Base-by-base conservation (phyloP, 1,284 basidiomycete genomes). In the Ceratobasidium sp. region DNA sequence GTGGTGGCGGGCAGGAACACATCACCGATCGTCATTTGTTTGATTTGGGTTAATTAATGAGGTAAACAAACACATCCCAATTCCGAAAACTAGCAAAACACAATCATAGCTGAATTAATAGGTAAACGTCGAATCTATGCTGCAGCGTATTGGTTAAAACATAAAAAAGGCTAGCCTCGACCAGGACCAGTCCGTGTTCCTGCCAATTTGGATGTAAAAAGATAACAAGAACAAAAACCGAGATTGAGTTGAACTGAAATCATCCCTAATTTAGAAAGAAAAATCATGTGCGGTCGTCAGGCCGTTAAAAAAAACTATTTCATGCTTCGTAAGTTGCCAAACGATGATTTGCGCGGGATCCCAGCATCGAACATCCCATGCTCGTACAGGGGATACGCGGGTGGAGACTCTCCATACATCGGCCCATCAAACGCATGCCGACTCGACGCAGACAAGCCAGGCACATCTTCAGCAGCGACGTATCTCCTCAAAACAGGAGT, bases 121-220 rank as follows among this genome's bases (percentile, higher is more conserved):
- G 14, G 50, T 54, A 67, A 67, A 52, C n/a, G 26, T 30, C 57
- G 52, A 71, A 71, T 71, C 67, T 71, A 71, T 71, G 67, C 66
- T 71, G 67, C 67, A 59, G 28, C 59, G 57, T 44, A 32, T 38
- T 21, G n/a, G 28, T 46, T 26, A 47, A 32, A 35, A 55, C 23
- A 6, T 46, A 52, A 52, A 66, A 41, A 35, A 54, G 49, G 50
- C 50, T 38, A 52, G 64, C 67, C 67, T 50, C 41, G 55, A 49
- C 67, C 44, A 59, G 47, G 41, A 58, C 18, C 28, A 59, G 26
- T 61, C 38, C 58, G 41, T 41, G 41, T 14, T 13, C 38, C 11
- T 26, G 58, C 23, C 58, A 61, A 44, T 35, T 32, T 21, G 13
- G n/a, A 61, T 38, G 35, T 11, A 5, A 38, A 61, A 46, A 26